Percentiles rank a stretch among this genome's conserved stretches.
Conservation (phyloP, 2,329 filamentous ascomycete species). For the Bipolaris zeicola region DNA sequence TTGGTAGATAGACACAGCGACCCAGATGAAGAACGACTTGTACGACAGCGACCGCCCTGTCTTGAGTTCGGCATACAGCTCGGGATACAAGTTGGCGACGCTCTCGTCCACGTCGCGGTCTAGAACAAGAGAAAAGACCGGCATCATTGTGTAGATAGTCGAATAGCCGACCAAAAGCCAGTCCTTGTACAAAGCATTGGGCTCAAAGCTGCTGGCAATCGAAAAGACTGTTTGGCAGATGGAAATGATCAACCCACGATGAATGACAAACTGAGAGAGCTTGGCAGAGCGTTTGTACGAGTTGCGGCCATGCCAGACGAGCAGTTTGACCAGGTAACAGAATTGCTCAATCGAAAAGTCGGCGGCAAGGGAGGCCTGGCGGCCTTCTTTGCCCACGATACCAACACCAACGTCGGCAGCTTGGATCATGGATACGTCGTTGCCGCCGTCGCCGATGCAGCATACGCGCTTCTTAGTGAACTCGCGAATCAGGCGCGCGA, state of each 20-base stretch:
- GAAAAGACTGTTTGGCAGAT: conserved; percentile 98
- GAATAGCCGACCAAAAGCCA: conserved; percentile 98
- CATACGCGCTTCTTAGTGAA: conserved; percentile 94
- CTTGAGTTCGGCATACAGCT: conserved; percentile 97
- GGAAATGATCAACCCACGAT: conserved; percentile 90
- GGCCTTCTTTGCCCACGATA: conserved; percentile 96
- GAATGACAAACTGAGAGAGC: conserved; percentile 96
- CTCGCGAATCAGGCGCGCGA: conserved; percentile 86
- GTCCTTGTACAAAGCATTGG: conserved; percentile 89
- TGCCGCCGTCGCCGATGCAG: conserved; percentile 97
- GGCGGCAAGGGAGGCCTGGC: conserved; percentile 90
- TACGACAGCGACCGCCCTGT: conserved; percentile 85
- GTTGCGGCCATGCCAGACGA: conserved; percentile 99
- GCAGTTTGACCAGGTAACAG: conserved; percentile 88
- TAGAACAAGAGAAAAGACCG: conserved; percentile 90
- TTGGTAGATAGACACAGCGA: conserved; percentile 92
- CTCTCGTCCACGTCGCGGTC: conserved; percentile 95
- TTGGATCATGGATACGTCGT: conserved; percentile 99
- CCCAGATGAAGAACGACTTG: conserved; percentile 95
- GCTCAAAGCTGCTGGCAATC: conserved; percentile 89
- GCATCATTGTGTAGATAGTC: conserved; percentile 91
- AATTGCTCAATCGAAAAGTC: conserved; percentile 98
- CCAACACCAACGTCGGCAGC: conserved; percentile 97
- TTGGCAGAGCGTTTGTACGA: conserved; percentile 96
- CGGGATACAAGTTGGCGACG: conserved; percentile 91